These are phyloP conservation scores for Tephrocybe sp. DNA, from an alignment of 768 basidiomycete species.

Conservation along the genomic window DNA sequence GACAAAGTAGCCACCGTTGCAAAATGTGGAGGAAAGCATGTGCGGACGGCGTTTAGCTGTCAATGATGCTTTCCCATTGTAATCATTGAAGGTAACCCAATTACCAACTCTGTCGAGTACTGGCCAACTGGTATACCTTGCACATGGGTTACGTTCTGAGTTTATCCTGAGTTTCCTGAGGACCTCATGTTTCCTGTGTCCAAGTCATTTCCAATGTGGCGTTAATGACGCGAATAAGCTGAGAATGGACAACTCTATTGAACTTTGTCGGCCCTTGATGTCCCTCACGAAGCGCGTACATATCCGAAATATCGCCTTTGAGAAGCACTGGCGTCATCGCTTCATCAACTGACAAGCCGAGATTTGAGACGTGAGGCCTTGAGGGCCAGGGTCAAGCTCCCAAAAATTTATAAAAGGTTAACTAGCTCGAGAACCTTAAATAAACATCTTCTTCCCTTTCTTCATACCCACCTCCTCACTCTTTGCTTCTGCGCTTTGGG, in stretches of 20 bases:
- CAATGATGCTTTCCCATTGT: too few relatives aligned
- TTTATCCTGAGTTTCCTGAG: background rate
- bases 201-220: conserved; percentile 5
- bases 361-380: background rate
- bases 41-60: too few relatives aligned
- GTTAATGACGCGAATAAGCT: background rate
- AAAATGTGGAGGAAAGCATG: too few relatives aligned
- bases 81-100: too few relatives aligned
- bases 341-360: conserved; percentile 13
- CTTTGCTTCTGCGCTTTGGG: conserved; percentile 2
- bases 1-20: too few relatives aligned
- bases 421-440: background rate
- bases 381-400: too few relatives aligned
- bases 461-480: background rate
- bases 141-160: background rate
- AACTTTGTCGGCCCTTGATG: background rate
- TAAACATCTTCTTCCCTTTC: background rate
- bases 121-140: background rate
- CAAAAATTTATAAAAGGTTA: conserved; percentile 12
- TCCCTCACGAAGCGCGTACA: background rate
- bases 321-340: conserved; percentile 22
- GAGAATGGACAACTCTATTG: background rate
- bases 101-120: background rate
- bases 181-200: background rate
- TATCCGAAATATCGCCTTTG: background rate